Base-by-base conservation (phyloP, 805 yeast genomes). In the Spathaspora passalidarum region DNA sequence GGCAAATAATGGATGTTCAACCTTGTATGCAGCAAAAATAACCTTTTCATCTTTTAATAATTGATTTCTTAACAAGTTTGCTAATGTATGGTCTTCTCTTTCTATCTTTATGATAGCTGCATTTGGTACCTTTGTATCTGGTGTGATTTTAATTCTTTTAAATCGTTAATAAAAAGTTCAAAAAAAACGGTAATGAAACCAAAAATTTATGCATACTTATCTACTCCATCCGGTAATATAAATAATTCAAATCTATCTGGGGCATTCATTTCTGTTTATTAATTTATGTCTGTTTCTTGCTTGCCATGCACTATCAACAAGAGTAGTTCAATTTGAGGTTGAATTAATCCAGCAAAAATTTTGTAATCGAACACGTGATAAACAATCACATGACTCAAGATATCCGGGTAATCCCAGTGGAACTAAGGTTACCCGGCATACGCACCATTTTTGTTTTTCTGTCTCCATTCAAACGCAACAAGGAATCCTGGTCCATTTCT, bases 221-320 rank as follows among this genome's bases (percentile, higher is more conserved):
- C 86, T 44, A 88, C 95, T 44, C 99, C 98, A 66, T 94, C 99
- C n/a, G 97, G 98, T 57, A 94, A 77, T 56, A 94, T 81, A 64
- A 94, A 94, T 35, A 94, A 81, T 75, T 94, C 99, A 65, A 92
- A 94, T 78, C 99, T 85, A 73, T 94, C 99, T 68, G 99, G 99
- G 60, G 98, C 98, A 72, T 94, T 94, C 99, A 94, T 92, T 39
- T 37, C 3, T 29, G 16, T 29, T 29, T 29, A 29, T 29, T 29
- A n/a, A 13, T 29, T 17, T 29, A 29, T 29, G n/a, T 29, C 10
- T 29, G 16, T 29, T 13, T 8, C 17, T 29, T 29, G 34, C 8
- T 29, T 26, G 14, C 34, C 16, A 10, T n/a, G n/a, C n/a, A n/a
- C n/a, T n/a, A n/a, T n/a, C n/a, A 29, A 3, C 5, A 10, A n/a